A percentile compares a stretch with the other conserved stretches of the same genome.
Evolutionary conservation across 108 stramenopile genomes (phyloP).

Genomic region (Nitzschia sp.): DNA sequence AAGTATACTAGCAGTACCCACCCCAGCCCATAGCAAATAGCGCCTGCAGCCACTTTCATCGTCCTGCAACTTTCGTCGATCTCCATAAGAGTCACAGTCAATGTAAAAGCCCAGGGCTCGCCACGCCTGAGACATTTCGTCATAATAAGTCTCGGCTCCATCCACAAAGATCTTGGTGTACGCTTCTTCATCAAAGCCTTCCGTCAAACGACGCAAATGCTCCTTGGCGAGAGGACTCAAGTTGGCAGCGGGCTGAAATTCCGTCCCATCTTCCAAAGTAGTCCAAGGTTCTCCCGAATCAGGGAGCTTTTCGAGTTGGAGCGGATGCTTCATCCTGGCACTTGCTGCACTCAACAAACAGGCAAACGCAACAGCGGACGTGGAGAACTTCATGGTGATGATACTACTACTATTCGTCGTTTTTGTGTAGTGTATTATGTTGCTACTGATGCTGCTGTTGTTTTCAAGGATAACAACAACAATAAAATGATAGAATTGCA

Average conservation of each 20-base stretch:
- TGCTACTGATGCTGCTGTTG: no score
- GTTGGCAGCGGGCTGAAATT: conserved; percentile 9
- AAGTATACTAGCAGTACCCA: no score
- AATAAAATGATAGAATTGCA: no score
- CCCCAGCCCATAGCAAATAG: conserved; percentile 65
- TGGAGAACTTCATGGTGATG: no score
- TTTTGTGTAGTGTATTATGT: no score
- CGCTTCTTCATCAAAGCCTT: background rate
- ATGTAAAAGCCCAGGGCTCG: conserved; percentile 55
- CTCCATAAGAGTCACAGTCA: conserved; percentile 42
- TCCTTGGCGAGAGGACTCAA: background rate
- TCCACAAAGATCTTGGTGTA: background rate
- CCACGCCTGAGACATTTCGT: conserved; percentile 62
- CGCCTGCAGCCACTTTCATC: conserved; percentile 39
- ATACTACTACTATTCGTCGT: no score
- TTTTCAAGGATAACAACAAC: no score
- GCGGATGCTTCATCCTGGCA: no score
- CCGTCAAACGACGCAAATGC: background rate
- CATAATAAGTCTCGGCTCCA: conserved; percentile 36
- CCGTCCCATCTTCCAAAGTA: background rate
- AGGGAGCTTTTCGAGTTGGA: no score
- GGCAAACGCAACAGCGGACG: no score
- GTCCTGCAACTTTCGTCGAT: background rate
- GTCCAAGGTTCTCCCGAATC: conserved; percentile 2
- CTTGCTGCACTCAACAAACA: no score